Percentiles rank a stretch among this genome's conserved stretches.
Conservation (phyloP, 2,329 filamentous ascomycete genomes). For the Lecanosticta acicola region DNA sequence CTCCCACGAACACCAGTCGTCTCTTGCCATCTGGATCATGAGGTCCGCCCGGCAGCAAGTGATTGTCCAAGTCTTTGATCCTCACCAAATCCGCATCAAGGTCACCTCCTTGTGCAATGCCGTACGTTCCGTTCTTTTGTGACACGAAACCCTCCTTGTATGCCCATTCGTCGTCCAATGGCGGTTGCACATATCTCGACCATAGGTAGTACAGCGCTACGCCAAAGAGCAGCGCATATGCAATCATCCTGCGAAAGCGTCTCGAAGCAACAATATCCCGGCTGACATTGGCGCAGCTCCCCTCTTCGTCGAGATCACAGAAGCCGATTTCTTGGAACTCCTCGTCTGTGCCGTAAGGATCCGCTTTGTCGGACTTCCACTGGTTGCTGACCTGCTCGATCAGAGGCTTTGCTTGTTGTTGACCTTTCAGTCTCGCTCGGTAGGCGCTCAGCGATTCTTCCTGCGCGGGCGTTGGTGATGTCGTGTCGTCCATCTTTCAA, state of each 20-base stretch:
- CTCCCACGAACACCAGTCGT: slow-evolving; percentile 75
- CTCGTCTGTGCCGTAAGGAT: slow-evolving; percentile 4
- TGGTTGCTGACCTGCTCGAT: slow-evolving; percentile 27
- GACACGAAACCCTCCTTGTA: slow-evolving; percentile 33
- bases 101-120: slow-evolving; percentile 25
- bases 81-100: slow-evolving; percentile 41
- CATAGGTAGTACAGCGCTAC: slow-evolving; percentile 33
- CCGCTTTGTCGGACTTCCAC: slow-evolving; percentile 20
- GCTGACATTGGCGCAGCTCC: slow-evolving; percentile 22
- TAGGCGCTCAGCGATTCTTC: slow-evolving; percentile 4
- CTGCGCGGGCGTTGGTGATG: too few species aligned
- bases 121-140: slow-evolving; percentile 26
- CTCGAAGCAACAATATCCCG: slow-evolving; percentile 15
- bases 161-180: slow-evolving; percentile 31
- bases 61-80: slow-evolving; percentile 45
- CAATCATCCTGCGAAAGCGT: slow-evolving; percentile 28
- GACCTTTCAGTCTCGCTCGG: slow-evolving; percentile 1
- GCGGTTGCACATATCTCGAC: slow-evolving; percentile 35
- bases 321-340: slow-evolving; percentile 17
- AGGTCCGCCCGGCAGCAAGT: slow-evolving; percentile 30
- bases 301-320: slow-evolving; percentile 35
- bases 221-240: slow-evolving; percentile 29
- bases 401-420: slow-evolving; percentile 11
- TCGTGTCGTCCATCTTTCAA: too few species aligned
- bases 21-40: slow-evolving; percentile 38